Evolutionary conservation across 1,139 yeast species (phyloP), one percentile per base, ranked within the genome.

Genomic region (Hemisphaericaspora xylanilytica): DNA sequence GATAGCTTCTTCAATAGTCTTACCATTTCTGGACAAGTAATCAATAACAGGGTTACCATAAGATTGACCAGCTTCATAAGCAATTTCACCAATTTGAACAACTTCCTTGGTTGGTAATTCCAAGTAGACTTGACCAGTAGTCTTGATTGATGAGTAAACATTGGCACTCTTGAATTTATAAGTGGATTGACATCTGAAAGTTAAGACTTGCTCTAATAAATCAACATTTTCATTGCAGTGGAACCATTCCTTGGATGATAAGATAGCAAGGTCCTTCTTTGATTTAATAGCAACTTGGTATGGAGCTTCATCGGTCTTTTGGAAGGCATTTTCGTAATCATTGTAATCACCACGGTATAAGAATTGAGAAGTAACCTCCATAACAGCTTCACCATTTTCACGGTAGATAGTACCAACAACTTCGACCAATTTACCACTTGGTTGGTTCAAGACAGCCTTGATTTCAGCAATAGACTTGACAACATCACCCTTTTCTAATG

Each of bases 1-100:
- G 45, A 92, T 77, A 45, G 96, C 96, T 69, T 90, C 96, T 73
- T 92, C 98, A 56, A 92, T 85, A 42, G 96, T 83, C 49, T 82
- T 78, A 59, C 97, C 98, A 59, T 87, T 81, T 75, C 99, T 86
- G 52, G 80, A 70, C 63, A 92, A 78, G 73, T 89, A 92, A 61
- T 92, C 98, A 52, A 87, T 79, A 38, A 92, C 98, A 46, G 99
- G 99, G 73, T 94, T 94, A 67, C 98, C 99, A 56, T 81, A 89
- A 38, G 97, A 86, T 56, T 78, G 82, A 49, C 95, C 95, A 48
- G 97, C 96, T 62, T 82, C 88, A 66, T 92, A 94, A 45, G 80
- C 80, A 47, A 92, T 89, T 47, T 81, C 70, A 60, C 95, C 99
- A 58, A 92, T 78, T 68, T 88, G 88, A 47, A 87, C 75, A 45